These are phyloP conservation scores for Podospora pseudocomata DNA, from an alignment of 495 filamentous ascomycete genomes.

Conservation along the genomic window DNA sequence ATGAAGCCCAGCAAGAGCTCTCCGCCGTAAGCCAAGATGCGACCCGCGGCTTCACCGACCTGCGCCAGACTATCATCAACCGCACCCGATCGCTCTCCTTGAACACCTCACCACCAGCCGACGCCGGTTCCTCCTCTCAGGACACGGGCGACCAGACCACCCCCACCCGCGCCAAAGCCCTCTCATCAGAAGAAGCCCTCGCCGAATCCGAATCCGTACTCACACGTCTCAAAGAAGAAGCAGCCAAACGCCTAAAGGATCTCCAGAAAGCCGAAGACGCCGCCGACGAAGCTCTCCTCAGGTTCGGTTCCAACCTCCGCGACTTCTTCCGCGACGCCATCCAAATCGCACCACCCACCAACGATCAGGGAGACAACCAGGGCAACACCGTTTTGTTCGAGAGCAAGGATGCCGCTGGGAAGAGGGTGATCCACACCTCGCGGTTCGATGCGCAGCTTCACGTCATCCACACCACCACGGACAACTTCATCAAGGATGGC, in stretches of 20 bases:
- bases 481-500: conserved; percentile 83
- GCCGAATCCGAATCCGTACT: conserved; percentile 73
- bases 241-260: conserved; percentile 80
- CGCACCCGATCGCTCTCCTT: conserved; percentile 72
- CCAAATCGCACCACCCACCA: conserved; percentile 67
- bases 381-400: conserved; percentile 68
- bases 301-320: conserved; percentile 86
- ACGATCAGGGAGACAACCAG: conserved; percentile 31
- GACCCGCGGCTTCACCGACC: conserved; percentile 72
- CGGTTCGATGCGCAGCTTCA: conserved; percentile 95
- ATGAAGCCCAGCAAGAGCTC: conserved; percentile 77
- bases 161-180: conserved; percentile 39
- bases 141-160: conserved; percentile 39
- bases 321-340: conserved; percentile 91
- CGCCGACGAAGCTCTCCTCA: conserved; percentile 93
- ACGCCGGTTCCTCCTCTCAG: conserved; percentile 23
- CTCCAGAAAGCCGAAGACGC: conserved; percentile 93
- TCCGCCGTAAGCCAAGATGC: conserved; percentile 74
- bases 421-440: conserved; percentile 86
- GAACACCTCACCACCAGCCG: conserved; percentile 36
- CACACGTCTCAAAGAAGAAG: conserved; percentile 76
- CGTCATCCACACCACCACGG: conserved; percentile 80
- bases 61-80: conserved; percentile 63
- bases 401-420: conserved; percentile 85
- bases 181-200: conserved; percentile 49